phyloP scores from a whole-genome alignment of 495 filamentous ascomycete genomes.

The Astrothelium subdiscretum region DNA sequence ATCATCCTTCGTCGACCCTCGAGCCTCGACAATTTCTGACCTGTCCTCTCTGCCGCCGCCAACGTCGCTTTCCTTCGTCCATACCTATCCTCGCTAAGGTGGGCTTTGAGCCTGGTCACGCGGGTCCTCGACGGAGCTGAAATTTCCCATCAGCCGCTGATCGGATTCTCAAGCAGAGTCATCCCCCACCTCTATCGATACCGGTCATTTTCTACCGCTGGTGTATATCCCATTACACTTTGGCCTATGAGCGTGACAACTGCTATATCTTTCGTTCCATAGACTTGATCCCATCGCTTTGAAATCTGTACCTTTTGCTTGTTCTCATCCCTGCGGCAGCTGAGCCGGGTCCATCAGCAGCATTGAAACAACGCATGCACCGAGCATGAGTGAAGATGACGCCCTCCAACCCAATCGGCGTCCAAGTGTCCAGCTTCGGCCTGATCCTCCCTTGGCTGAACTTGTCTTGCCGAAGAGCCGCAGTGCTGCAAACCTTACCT shows the following conservation, averaged over 20 bases:
- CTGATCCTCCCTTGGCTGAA: background rate
- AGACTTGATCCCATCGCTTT: background rate
- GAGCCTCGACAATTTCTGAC: background rate
- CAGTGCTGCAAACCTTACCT: background rate
- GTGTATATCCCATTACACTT: background rate
- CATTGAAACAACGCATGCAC: background rate
- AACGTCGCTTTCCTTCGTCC: background rate
- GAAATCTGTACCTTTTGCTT: background rate
- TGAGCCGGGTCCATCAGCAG: background rate
- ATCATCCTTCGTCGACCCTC: background rate
- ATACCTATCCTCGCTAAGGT: no score
- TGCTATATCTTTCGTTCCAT: background rate
- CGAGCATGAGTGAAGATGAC: background rate
- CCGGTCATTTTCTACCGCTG: background rate
- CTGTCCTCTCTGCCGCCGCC: slow-evolving; percentile 1
- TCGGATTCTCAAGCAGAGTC: background rate
- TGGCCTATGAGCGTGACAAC: background rate
- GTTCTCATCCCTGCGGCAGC: background rate
- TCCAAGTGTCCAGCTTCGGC: background rate
- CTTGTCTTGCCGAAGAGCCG: background rate
- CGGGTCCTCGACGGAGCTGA: background rate
- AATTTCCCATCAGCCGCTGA: background rate
- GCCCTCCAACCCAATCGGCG: background rate
- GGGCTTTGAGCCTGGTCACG: background rate
- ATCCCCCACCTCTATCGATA: slow-evolving; percentile 1